Base-by-base conservation (phyloP, 441 rosid species). In the Brassica hybrid region DNA sequence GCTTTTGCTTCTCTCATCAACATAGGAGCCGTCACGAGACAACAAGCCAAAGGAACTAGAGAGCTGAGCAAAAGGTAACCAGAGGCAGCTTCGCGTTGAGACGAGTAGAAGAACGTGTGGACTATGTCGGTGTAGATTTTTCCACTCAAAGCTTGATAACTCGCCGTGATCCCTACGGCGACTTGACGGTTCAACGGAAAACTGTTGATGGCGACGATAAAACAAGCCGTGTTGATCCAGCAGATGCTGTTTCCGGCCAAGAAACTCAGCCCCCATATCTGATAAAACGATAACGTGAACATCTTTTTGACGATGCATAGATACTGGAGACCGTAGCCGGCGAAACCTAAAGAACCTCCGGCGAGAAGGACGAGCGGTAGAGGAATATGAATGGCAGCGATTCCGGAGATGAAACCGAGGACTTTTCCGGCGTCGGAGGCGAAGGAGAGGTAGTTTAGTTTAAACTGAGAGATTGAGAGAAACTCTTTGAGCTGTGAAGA, bases 371-470 rank as follows among this genome's bases (percentile, higher is more conserved):
- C 96, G 0, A 90, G 80, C 80, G 92, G 89, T 3, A 91, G 85
- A 8, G 97, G 97, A 21, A 94, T 84, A 64, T 91, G 72, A 0
- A 86, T 80, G 10, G 98, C 82, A 1, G 98, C 97, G 7, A 91
- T 32, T 23, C 98, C 97, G 13, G 97, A 83, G 16, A 92, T 11
- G 80, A 92, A 94, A 0, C 98, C 98, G 6, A 94, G 65, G 45
- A 94, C 84, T 84, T 94, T 94, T 16, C 97, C 97, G 9, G 98
- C 89, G 64, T 94, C 96, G 1, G 97, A 90, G 74, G 98, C 97
- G 19, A 92, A 94, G 17, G 97, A 93, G 25, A 94, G 93, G 75
- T 87, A 85, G 78, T 92, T 94, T 60, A 94, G 91, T 50, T 91
- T 88, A 32, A 91, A 62, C 64, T 94, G 95, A 74, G 98, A 90